phyloP scores from a whole-genome alignment of 768 basidiomycete species.

The Boletus eberwhitei region DNA sequence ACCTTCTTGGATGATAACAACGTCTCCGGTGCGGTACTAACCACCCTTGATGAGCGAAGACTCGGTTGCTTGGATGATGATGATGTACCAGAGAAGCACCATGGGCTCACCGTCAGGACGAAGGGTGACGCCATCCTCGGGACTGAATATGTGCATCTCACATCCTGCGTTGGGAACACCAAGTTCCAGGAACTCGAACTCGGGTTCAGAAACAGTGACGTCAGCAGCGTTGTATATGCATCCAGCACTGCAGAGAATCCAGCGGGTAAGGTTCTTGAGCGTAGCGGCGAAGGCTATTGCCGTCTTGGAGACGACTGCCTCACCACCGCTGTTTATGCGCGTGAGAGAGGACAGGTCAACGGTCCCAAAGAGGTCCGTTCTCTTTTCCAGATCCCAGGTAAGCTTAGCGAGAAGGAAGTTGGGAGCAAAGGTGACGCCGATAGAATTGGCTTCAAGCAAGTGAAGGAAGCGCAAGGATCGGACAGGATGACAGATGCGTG shows the following conservation, averaged over 20 bases:
- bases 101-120: conserved; percentile 31
- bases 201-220: conserved; percentile 9
- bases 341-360: conserved; percentile 34
- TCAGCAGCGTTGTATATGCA: conserved; percentile 33
- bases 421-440: conserved; percentile 34
- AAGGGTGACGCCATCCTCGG: conserved; percentile 20
- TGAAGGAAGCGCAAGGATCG: conserved; percentile 14
- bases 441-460: conserved; percentile 34
- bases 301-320: conserved; percentile 37
- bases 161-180: conserved; percentile 27
- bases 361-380: conserved; percentile 16
- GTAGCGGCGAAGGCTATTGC: conserved; percentile 33
- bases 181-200: conserved; percentile 35
- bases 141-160: conserved; percentile 33
- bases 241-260: conserved; percentile 27
- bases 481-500: conserved; percentile 16
- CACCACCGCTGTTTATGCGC: conserved; percentile 42
- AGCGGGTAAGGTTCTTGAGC: conserved; percentile 24
- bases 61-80: conserved; percentile 40
- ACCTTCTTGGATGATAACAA: conserved; percentile 36
- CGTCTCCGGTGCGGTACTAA: conserved; percentile 59
- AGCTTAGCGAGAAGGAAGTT: conserved; percentile 42
- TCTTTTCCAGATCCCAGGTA: conserved; percentile 30
- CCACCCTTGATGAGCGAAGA: conserved; percentile 44
- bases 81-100: conserved; percentile 45